Base-by-base conservation (phyloP, 208 protist genomes). In the Crithidia bombi region DNA sequence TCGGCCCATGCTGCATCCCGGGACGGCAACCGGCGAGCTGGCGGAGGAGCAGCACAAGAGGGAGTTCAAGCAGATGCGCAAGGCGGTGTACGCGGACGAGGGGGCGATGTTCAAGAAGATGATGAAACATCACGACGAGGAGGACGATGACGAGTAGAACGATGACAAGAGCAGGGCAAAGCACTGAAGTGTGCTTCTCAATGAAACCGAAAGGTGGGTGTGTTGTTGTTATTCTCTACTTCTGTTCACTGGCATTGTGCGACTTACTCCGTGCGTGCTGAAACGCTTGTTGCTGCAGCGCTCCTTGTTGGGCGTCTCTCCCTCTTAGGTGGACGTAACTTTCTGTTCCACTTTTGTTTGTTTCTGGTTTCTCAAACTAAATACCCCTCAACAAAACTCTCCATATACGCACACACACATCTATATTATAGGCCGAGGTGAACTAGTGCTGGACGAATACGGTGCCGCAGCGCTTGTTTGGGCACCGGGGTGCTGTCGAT, bases 31-130 rank as follows among this genome's bases (percentile, higher is more conserved):
- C 39, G 91, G 88, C 23, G 78, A 92, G 19, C 49, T 90, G n/a
- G 69, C 73, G 36, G 49, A 82, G 36, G 76, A 90, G 56, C 35
- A 83, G 55, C 80, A 84, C 35, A 80, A 74, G 33, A 61, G 58
- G 28, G 82, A 96, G 57, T 96, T 96, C 54, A 79, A 70, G 36
- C 79, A 67, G 56, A 89, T 96, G 85, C 83, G 91, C 28, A 82
- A 71, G 65, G 87, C 85, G n/a, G 87, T 96, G 5, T 96, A 96
- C 62, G 91, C 91, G 14, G 91, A 96, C 41, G 91, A 96, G 57
- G 91, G 91, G 7, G 80, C 82, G 21, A 92, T 90, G 65, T 92
- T 94, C 52, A 96, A 90, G 66, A 74, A 62, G 35, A 52, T 87
- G 17, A 68, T 94, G 12, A 59, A 78, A 23, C 71, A 74, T 2